Conservation (phyloP, 139 green algal species). For the Nannochloris sp. region DNA sequence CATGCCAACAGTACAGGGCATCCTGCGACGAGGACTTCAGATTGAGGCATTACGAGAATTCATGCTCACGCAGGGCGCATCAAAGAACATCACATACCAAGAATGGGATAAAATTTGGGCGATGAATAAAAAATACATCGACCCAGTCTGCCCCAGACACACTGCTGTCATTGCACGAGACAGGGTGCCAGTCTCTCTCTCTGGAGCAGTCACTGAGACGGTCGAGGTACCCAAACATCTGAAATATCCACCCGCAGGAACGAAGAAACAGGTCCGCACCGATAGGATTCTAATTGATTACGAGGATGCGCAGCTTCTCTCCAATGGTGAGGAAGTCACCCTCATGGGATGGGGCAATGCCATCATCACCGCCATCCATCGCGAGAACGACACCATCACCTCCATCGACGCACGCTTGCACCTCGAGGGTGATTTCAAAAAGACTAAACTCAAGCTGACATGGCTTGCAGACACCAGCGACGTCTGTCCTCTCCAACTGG, state of each 20-base stretch:
- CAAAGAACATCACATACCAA: conserved; percentile 79
- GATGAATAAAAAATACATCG: conserved; percentile 94
- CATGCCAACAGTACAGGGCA: conserved; percentile 90
- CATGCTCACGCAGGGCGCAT: conserved; percentile 91
- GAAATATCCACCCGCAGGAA: conserved; percentile 75
- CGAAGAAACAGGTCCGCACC: conserved; percentile 51
- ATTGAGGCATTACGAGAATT: conserved; percentile 87
- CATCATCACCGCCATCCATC: conserved; percentile 49
- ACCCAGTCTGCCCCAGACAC: conserved; percentile 78
- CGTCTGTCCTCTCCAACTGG: conserved; percentile 36
- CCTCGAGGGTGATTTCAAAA: conserved; percentile 86
- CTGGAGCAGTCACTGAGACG: conserved; percentile 48
- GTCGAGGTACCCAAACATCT: conserved; percentile 72
- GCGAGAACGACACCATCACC: conserved; percentile 6
- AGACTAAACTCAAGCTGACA: conserved; percentile 94
- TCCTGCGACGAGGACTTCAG: conserved; percentile 32
- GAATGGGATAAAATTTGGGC: conserved; percentile 99
- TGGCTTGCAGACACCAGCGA: conserved; percentile 72
- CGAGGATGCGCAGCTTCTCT: conserved; percentile 67
- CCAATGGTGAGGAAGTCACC: conserved; percentile 85
- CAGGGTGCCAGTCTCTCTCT: conserved; percentile 51
- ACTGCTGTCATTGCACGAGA: conserved; percentile 59
- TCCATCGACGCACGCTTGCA: conserved; percentile 51
- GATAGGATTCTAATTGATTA: conserved; percentile 72
- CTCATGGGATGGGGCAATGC: conserved; percentile 99